These are phyloP conservation scores for Setomelanomma holmii DNA, from an alignment of 2,329 filamentous ascomycete species.

Conservation along the genomic window DNA sequence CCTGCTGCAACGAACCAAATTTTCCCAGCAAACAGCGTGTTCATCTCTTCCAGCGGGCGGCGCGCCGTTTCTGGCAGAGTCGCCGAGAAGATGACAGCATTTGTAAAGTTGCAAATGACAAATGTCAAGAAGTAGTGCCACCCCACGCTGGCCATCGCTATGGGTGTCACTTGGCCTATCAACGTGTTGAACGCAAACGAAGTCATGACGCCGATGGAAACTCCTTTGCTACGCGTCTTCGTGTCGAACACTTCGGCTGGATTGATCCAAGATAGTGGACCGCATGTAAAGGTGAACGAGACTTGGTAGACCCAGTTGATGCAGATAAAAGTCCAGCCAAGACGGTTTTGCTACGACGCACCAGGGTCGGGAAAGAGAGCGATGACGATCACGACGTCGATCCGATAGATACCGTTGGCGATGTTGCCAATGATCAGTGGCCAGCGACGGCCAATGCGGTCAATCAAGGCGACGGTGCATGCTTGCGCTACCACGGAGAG, in stretches of 20 bases:
- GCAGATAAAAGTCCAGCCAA: slow-evolving; percentile 75
- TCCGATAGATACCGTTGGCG: not conserved
- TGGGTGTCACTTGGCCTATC: slow-evolving; percentile 71
- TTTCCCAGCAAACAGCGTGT: slow-evolving; percentile 60
- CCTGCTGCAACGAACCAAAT: slow-evolving; percentile 7
- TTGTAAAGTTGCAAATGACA: slow-evolving; percentile 68
- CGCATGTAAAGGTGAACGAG: slow-evolving; percentile 72
- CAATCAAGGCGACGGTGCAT: slow-evolving; percentile 70
- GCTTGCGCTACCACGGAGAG: slow-evolving; percentile 72
- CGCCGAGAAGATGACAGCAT: slow-evolving; percentile 69
- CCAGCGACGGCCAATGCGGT: slow-evolving; percentile 71
- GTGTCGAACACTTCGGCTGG: slow-evolving; percentile 77
- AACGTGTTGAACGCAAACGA: slow-evolving; percentile 77
- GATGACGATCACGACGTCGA: slow-evolving; percentile 55
- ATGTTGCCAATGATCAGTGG: slow-evolving; percentile 67
- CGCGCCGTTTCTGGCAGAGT: slow-evolving; percentile 69
- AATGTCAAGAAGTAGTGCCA: slow-evolving; percentile 66
- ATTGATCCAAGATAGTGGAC: slow-evolving; percentile 67
- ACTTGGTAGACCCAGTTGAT: slow-evolving; percentile 81
- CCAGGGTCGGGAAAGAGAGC: slow-evolving; percentile 65
- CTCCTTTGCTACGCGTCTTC: slow-evolving; percentile 72
- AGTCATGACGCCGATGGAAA: slow-evolving; percentile 73
- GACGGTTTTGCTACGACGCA: slow-evolving; percentile 57
- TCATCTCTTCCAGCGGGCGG: slow-evolving; percentile 70
- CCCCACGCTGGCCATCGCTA: slow-evolving; percentile 60